Evolutionary conservation across 2,329 filamentous ascomycete species (phyloP).

Genomic region (Fusarium tupiense): DNA sequence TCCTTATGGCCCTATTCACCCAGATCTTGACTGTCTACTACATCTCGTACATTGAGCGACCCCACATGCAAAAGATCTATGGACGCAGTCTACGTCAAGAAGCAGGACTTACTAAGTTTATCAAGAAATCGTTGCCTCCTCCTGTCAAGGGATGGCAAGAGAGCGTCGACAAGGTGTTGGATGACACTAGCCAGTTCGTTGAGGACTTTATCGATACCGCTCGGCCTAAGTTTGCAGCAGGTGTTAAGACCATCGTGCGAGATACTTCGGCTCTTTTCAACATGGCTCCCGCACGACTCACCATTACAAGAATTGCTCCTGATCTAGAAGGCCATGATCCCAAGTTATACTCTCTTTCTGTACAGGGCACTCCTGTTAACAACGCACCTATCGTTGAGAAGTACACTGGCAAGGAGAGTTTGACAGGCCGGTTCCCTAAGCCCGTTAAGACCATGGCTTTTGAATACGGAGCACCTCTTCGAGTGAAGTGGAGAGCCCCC

Average conservation of each 20-base stretch:
- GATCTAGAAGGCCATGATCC: conserved; percentile 83
- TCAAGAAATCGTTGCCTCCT: conserved; percentile 85
- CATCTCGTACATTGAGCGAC: conserved; percentile 92
- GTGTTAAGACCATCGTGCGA: conserved; percentile 85
- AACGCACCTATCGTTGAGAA: conserved; percentile 63
- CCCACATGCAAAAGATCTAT: conserved; percentile 98
- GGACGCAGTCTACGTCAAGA: conserved; percentile 84
- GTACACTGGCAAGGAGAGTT: conserved; percentile 77
- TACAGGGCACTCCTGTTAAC: conserved; percentile 72
- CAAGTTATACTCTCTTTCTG: conserved; percentile 79
- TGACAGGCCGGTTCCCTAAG: conserved; percentile 73
- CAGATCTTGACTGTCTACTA: conserved; percentile 88
- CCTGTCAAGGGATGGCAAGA: conserved; percentile 86
- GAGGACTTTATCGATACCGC: conserved; percentile 90
- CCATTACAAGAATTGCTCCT: conserved; percentile 79
- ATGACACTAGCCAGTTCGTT: conserved; percentile 86
- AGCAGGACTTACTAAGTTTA: conserved; percentile 90
- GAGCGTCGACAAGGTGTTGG: conserved; percentile 86
- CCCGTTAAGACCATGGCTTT: conserved; percentile 80
- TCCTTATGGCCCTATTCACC: conserved; percentile 84
- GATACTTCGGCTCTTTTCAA: conserved; percentile 91
- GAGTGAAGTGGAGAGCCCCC: conserved; percentile 89
- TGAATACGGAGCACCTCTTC: conserved; percentile 90
- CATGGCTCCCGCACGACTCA: conserved; percentile 86
- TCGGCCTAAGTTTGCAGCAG: conserved; percentile 84